A percentile compares a stretch with the other conserved stretches of the same genome.
Evolutionary conservation across 2,329 filamentous ascomycete genomes (phyloP).

Genomic region (Beauveria medogensis): DNA sequence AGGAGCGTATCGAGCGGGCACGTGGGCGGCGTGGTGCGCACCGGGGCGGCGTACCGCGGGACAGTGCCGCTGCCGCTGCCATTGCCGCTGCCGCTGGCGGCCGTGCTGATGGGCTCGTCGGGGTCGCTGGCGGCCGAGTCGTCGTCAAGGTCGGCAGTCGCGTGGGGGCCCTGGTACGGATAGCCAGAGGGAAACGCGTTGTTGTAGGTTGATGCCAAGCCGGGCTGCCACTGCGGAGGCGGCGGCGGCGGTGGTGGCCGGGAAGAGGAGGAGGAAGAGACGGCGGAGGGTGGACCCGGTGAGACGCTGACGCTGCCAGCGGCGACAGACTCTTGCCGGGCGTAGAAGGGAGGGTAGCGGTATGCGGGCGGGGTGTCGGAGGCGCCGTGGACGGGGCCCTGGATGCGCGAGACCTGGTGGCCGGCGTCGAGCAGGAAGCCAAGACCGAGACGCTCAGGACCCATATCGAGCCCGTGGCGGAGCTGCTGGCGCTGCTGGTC

Average conservation of each 20-base stretch:
- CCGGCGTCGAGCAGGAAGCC: conserved; percentile 62
- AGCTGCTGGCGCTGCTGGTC: conserved; percentile 42
- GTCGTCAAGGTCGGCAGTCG: not conserved
- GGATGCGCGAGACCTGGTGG: conserved; percentile 45
- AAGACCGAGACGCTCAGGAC: conserved; percentile 60
- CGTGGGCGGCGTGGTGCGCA: conserved; percentile 58
- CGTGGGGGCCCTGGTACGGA: not conserved
- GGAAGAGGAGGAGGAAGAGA: not conserved
- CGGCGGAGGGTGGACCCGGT: not conserved
- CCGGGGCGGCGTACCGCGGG: conserved; percentile 24
- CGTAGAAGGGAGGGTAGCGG: not conserved
- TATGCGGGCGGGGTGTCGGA: conserved; percentile 25
- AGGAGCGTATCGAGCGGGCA: conserved; percentile 74
- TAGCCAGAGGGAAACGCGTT: not conserved
- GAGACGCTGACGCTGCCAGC: not conserved
- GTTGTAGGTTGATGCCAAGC: not conserved
- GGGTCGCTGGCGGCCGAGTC: not conserved
- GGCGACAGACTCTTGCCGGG: not conserved
- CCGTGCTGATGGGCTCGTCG: conserved; percentile 2
- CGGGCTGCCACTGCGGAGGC: not conserved
- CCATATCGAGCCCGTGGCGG: conserved; percentile 50
- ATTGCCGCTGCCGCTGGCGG: not conserved
- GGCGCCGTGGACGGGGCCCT: conserved; percentile 40
- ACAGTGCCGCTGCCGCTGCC: not conserved
- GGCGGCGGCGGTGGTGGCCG: not conserved